Conservation (phyloP, 163 green algal genomes). For the Prototheca cutis region DNA sequence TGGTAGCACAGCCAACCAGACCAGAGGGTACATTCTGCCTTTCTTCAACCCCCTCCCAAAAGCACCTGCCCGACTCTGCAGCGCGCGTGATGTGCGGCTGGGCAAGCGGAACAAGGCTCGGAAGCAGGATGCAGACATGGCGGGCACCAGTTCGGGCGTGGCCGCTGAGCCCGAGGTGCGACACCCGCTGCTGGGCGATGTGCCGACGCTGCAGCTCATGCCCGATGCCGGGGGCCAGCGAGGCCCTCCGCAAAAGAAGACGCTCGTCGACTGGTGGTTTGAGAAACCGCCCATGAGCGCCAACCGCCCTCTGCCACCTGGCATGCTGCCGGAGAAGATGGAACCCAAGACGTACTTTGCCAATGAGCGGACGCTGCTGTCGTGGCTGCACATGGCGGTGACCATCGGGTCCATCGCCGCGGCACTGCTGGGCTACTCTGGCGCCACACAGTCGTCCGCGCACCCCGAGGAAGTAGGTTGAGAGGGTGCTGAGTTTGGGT, state of each 20-base stretch:
- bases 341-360: constrained; percentile 92
- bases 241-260: background rate
- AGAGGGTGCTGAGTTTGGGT: constrained; percentile 1
- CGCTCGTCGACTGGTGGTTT: constrained; percentile 36
- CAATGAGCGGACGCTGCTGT: constrained; percentile 89
- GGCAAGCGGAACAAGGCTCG: background rate
- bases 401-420: constrained; percentile 74
- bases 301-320: background rate
- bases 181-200: constrained; percentile 75
- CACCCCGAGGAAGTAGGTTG: constrained; percentile 5
- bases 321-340: constrained; percentile 27
- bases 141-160: background rate
- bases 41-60: too few relatives aligned
- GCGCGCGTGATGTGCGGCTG: background rate
- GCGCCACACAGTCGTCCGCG: background rate
- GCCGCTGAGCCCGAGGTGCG: constrained; percentile 44
- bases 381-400: constrained; percentile 86
- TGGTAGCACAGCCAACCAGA: too few relatives aligned
- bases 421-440: constrained; percentile 65
- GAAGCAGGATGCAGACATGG: background rate
- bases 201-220: constrained; percentile 69
- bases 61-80: background rate
- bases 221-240: constrained; percentile 9
- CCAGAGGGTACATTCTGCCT: background rate
- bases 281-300: constrained; percentile 17